These are phyloP conservation scores for Knoxia roxburghii DNA, from an alignment of 257 asterid species.

Conservation along the genomic window DNA sequence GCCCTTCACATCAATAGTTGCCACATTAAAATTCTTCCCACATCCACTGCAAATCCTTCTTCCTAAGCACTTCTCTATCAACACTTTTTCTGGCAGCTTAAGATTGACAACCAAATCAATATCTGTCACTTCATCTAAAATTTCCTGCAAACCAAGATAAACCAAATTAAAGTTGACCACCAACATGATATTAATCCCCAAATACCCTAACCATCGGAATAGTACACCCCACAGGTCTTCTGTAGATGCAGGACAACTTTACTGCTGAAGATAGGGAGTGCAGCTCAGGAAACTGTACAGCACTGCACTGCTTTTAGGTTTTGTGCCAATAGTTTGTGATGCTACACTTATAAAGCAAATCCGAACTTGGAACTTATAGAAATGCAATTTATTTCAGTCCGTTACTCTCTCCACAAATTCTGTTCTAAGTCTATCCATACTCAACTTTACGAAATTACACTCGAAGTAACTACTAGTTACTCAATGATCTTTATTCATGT, in stretches of 20 bases:
- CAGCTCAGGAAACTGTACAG: neutral
- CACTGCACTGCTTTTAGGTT: neutral
- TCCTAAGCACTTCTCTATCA: slow-evolving; percentile 92
- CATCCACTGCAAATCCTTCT: slow-evolving; percentile 87
- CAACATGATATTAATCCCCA: neutral
- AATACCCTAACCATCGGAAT: neutral
- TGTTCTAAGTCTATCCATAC: neutral
- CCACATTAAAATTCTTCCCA: slow-evolving; percentile 91
- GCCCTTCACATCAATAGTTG: slow-evolving; percentile 66
- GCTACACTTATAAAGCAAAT: neutral
- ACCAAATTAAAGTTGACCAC: neutral
- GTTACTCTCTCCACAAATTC: no score
- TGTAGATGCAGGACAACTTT: neutral
- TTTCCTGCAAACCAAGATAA: slow-evolving; percentile 48
- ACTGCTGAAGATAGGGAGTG: neutral
- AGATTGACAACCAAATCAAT: slow-evolving; percentile 93
- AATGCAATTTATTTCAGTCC: neutral
- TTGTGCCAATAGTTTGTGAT: neutral
- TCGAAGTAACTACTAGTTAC: no score
- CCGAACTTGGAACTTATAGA: slow-evolving; percentile 4
- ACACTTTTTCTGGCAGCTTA: slow-evolving; percentile 85
- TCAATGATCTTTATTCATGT: neutral
- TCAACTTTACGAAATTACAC: neutral
- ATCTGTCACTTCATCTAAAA: slow-evolving; percentile 79
- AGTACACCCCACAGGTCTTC: neutral